Base-by-base conservation (phyloP, 768 basidiomycete species). In the Lactifluus volemus region DNA sequence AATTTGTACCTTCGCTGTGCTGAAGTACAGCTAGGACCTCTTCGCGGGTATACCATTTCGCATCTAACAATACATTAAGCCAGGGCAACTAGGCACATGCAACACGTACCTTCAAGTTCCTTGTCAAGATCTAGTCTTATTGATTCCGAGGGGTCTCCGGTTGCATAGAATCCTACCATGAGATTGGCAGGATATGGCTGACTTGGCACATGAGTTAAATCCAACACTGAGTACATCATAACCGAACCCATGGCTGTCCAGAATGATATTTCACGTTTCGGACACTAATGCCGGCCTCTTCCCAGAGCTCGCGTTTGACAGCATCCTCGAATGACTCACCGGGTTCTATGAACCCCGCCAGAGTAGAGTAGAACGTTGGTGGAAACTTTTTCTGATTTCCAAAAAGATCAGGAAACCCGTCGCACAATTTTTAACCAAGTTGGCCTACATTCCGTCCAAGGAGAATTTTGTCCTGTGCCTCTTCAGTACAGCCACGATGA, bases 311-410 rank as follows among this genome's bases (percentile, higher is more conserved):
- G 42, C 96, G 81, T 55, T 81, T 78, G 34, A 98, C 94, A 2
- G 95, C 88, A 67, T 98, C 94, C 70, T 99, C 96, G 64, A 97
- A 88, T 0, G 89, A 84, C 71, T 99, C 96, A 10, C 89, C 94
- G 5, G 94, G 92, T 71, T 98, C 96, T 49, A 95, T 81, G 70
- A 98, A 98, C 2, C 96, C 96, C 1, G 95, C 92, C 32, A 98
- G 74, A 49, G 92, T 91, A 1, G 92, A 95, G 73, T 92, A 97
- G 72, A 89, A 88, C 52, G 77, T 83, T 2, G 72, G 76, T 6
- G 85, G 84, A 69, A 82, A 89, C 63, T 78, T 83, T 73, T 78
- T 83, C 86, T 86, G 70, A 36, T 47, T 39, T 44, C 50, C 39
- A 25, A 19, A 17, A 25, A 41, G 42, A 51, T 54, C 62, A 45